Evolutionary conservation across 257 asterid species (phyloP).

Genomic region (Ligustrum vulgare): DNA sequence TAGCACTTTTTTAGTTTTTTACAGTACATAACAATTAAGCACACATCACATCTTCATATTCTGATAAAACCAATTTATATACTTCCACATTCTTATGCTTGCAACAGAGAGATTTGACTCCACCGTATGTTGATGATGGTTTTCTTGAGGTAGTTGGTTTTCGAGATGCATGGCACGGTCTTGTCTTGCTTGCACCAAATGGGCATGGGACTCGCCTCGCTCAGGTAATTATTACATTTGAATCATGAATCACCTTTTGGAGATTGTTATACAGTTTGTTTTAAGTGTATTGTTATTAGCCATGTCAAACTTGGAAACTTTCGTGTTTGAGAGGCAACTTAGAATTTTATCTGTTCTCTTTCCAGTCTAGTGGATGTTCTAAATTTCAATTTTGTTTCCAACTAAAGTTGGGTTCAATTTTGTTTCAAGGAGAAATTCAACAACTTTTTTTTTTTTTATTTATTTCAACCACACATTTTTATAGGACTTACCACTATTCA

Average conservation of each 20-base stretch:
- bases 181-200: conserved; percentile 69
- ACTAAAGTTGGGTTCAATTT: neutral
- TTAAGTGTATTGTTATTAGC: too few relatives aligned
- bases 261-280: too few relatives aligned
- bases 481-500: too few relatives aligned
- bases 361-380: neutral
- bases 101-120: conserved; percentile 78
- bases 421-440: too few relatives aligned
- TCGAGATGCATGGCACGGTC: conserved; percentile 97
- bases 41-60: neutral
- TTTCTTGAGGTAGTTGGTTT: conserved; percentile 88
- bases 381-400: neutral
- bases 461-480: too few relatives aligned
- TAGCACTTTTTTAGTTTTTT: conserved; percentile 26
- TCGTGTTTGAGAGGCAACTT: neutral
- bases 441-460: too few relatives aligned
- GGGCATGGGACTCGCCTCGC: conserved; percentile 99
- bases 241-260: too few relatives aligned
- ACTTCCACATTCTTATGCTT: conserved; percentile 7
- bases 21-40: neutral
- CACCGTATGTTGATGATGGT: conserved; percentile 93
- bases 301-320: neutral
- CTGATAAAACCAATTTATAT: neutral
- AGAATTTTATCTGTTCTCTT: too few relatives aligned
- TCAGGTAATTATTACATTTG: conserved; percentile 45